These are phyloP conservation scores for Cystobasidium sp. DNA, from an alignment of 1,284 basidiomycete genomes.

Conservation along the genomic window DNA sequence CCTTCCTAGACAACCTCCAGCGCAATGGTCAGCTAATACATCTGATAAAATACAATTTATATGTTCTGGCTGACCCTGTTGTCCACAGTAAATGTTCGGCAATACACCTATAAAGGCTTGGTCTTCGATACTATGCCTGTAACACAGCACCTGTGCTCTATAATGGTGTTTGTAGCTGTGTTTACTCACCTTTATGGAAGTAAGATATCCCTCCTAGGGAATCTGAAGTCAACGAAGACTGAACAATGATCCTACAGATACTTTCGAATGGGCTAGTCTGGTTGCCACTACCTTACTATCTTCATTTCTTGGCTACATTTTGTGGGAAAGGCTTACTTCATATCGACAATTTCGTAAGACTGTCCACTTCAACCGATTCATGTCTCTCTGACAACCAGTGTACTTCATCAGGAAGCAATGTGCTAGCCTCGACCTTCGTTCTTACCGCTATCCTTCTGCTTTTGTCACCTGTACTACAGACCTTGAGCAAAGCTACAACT, in stretches of 20 bases:
- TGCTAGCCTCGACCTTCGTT: constrained; percentile 63
- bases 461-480: constrained; percentile 86
- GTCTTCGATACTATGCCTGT: constrained; percentile 75
- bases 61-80: constrained; percentile 44
- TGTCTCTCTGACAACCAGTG: not conserved
- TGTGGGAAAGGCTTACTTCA: constrained; percentile 39
- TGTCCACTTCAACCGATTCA: not conserved
- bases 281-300: constrained; percentile 22
- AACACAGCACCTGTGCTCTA: constrained; percentile 79
- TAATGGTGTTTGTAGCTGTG: constrained; percentile 78
- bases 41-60: not conserved
- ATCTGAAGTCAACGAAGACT: not conserved
- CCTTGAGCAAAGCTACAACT: constrained; percentile 90
- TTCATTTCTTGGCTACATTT: constrained; percentile 61
- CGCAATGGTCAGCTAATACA: constrained; percentile 51
- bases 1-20: constrained; percentile 50
- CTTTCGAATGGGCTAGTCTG: constrained; percentile 21
- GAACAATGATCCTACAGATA: not conserved
- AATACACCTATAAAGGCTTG: constrained; percentile 74
- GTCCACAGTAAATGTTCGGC: constrained; percentile 70
- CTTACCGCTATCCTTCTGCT: constrained; percentile 86
- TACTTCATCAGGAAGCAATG: constrained; percentile 1
- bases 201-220: constrained; percentile 56
- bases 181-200: constrained; percentile 74
- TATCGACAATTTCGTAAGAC: constrained; percentile 1